phyloP scores from a whole-genome alignment of 192 early-diverging fungal species.

The Coemansia sp. region DNA sequence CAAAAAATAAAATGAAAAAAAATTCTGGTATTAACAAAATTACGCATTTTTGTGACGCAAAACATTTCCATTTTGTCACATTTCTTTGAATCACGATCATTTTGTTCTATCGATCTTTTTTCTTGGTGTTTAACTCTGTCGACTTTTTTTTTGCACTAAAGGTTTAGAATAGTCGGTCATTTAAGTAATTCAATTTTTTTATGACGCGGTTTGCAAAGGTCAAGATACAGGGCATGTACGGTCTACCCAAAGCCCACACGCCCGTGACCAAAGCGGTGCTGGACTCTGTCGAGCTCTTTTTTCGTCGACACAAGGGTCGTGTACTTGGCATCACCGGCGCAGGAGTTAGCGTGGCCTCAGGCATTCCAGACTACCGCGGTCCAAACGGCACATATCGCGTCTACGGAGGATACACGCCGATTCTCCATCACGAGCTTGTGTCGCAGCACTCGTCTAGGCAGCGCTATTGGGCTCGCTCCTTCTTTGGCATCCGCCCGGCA shows the following conservation, averaged over 20 bases:
- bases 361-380: conserved; percentile 87
- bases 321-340: conserved; percentile 46
- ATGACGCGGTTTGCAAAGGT: conserved; percentile 22
- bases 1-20: too few relatives aligned
- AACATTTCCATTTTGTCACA: too few relatives aligned
- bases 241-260: conserved; percentile 28
- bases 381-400: conserved; percentile 67
- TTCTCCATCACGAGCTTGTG: conserved; percentile 75
- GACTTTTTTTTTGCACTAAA: neutral
- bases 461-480: conserved; percentile 91
- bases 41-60: too few relatives aligned
- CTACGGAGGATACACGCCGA: conserved; percentile 79
- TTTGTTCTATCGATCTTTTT: neutral
- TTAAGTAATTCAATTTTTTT: neutral
- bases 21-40: too few relatives aligned
- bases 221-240: conserved; percentile 43
- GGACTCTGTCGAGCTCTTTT: conserved; percentile 20
- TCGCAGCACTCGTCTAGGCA: conserved; percentile 62
- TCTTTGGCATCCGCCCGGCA: conserved; percentile 77
- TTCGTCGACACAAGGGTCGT: conserved; percentile 29
- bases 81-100: neutral
- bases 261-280: conserved; percentile 27
- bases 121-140: neutral
- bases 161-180: too few relatives aligned
- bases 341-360: conserved; percentile 65